These are phyloP conservation scores for Davidsoniella australis DNA, from an alignment of 2,329 filamentous ascomycete species.

Conservation along the genomic window DNA sequence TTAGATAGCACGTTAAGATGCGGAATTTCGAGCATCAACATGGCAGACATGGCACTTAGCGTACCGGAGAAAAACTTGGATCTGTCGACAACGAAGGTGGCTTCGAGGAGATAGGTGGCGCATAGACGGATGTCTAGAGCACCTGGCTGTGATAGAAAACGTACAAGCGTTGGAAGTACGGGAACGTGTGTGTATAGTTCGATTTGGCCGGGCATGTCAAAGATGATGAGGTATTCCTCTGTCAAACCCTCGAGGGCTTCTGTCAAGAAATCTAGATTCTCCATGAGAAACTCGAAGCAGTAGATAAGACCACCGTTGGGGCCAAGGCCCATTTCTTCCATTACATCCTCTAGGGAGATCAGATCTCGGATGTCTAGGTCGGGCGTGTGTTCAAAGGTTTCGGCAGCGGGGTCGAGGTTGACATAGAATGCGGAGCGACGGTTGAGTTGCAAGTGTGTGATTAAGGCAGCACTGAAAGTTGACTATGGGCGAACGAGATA, in stretches of 20 bases:
- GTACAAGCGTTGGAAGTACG: slow-evolving; percentile 69
- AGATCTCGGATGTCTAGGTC: slow-evolving; percentile 93
- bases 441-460: slow-evolving; percentile 79
- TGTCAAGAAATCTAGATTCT: slow-evolving; percentile 83
- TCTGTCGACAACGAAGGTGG: slow-evolving; percentile 86
- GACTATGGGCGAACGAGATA: slow-evolving; percentile 28
- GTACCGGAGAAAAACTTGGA: slow-evolving; percentile 97
- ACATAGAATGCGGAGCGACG: slow-evolving; percentile 94
- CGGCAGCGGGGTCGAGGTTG: slow-evolving; percentile 93
- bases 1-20: slow-evolving; percentile 94
- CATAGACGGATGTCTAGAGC: slow-evolving; percentile 80
- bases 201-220: slow-evolving; percentile 98
- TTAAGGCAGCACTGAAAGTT: slow-evolving; percentile 86
- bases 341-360: slow-evolving; percentile 84
- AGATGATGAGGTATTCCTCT: slow-evolving; percentile 91
- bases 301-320: slow-evolving; percentile 89
- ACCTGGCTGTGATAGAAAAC: slow-evolving; percentile 62
- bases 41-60: slow-evolving; percentile 90
- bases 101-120: slow-evolving; percentile 85
- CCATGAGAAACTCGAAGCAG: slow-evolving; percentile 89
- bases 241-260: slow-evolving; percentile 70
- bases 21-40: slow-evolving; percentile 95
- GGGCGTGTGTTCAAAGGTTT: slow-evolving; percentile 77
- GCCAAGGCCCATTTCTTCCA: slow-evolving; percentile 83
- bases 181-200: slow-evolving; percentile 96